A percentile compares a stretch with the other conserved stretches of the same genome.
phyloP scores from a whole-genome alignment of 2,329 filamentous ascomycete genomes.

The Phaeophleospora eucalypticola region DNA sequence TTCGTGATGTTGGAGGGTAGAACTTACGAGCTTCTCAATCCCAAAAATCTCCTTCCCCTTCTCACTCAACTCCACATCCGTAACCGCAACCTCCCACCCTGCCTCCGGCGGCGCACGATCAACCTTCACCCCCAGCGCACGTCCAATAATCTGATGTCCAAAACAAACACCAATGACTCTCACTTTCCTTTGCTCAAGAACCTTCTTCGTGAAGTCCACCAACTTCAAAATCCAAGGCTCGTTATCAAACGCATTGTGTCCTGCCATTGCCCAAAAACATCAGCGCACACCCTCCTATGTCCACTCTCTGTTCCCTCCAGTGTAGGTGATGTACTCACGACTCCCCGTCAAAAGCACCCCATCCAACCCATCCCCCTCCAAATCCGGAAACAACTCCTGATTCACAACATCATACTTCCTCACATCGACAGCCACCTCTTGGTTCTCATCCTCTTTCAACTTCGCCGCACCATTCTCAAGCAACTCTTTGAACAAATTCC shows the following conservation, averaged over 20 bases:
- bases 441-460: conserved; percentile 34
- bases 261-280: conserved; percentile 39
- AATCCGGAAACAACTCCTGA: conserved; percentile 62
- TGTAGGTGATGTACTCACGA: too few relatives aligned
- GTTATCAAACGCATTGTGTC: conserved; percentile 68
- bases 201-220: conserved; percentile 61
- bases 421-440: conserved; percentile 50
- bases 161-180: conserved; percentile 79
- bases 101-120: conserved; percentile 52
- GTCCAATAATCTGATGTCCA: conserved; percentile 78
- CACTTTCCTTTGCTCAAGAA: conserved; percentile 57
- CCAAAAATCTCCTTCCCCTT: conserved; percentile 70
- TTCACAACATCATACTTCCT: conserved; percentile 68
- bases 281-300: conserved; percentile 21
- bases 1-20: too few relatives aligned
- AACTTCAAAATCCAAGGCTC: conserved; percentile 72
- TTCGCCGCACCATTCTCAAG: conserved; percentile 51
- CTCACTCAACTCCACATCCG: conserved; percentile 62
- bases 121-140: conserved; percentile 66
- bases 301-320: too few relatives aligned
- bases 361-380: conserved; percentile 74
- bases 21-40: conserved; percentile 56
- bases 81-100: conserved; percentile 81
- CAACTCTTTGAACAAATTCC: conserved; percentile 54
- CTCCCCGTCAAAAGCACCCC: conserved; percentile 74